Base-by-base conservation (phyloP, 1,284 basidiomycete genomes). In the Clitocybe nebularis region DNA sequence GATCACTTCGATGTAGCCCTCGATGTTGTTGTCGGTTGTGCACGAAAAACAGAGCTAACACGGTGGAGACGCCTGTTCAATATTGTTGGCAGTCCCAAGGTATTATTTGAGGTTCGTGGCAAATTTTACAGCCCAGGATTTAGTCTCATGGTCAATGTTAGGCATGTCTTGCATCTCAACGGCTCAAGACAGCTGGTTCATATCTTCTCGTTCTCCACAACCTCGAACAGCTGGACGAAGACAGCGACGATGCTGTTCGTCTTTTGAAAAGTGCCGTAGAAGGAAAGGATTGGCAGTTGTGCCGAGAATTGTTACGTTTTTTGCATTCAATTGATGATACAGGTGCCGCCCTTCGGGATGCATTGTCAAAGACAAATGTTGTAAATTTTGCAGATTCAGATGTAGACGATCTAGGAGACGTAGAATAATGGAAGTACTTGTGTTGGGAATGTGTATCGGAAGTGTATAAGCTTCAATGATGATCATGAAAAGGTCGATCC, bases 1-100 rank as follows among this genome's bases (percentile, higher is more conserved):
- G 95, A 99, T 59, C 83, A 98, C 61, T 99, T 98, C 59, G 86
- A 92, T 45, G 84, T 81, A 40, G 79, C 88, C 3, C 69, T 98
- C 41, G 90, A 96, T 47, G 93, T 99, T 3, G 90, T 99, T 1
- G 95, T 98, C 5, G 85, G 89, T 4, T 98, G 95, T 58, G 96
- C 96, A 5, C 75, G 96, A 36, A 99, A 99, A 69, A 99, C 93
- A 3, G 96, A 99, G 64, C 81, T 95, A 55, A 85, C 89, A 4
- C 71, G 89, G 35, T 99, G 96, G 96, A 77, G 76, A 24, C 77
- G 84, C 45, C 68, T 99, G 17, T 99, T 99, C 59, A 82, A 81
- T 43, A 76, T 90, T 11, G 93, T 96, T 3, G 96, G 96, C 1
- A 85, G 84, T 52, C 95, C 96, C 0, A 84, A 91, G 54, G 71